These are phyloP conservation scores for Vitis vinifera DNA, from an alignment of 164 flowering plant genomes.

Conservation along the genomic window ASM3070453v1 NC_081810.1:21575501-21576000, in stretches of 20 bases:
- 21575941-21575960: constrained; percentile 82
- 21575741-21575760: constrained; percentile 24
- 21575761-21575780: constrained; percentile 59
- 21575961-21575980: constrained; percentile 67
- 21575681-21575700: constrained; percentile 51
- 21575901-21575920: constrained; percentile 55
- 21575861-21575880: neutral
- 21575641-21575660: constrained; percentile 55
- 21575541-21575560: too few species aligned
- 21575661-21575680: constrained; percentile 57
- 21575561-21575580: too few species aligned
- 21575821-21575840: neutral
- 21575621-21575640: too few species aligned
- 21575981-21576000: constrained; percentile 45
- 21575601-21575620: too few species aligned
- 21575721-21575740: constrained; percentile 14
- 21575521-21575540: too few species aligned
- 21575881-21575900: neutral
- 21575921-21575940: constrained; percentile 63
- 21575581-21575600: too few species aligned
- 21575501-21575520: too few species aligned
- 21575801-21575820: constrained; percentile 55
- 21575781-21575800: constrained; percentile 67
- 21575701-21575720: constrained; percentile 32
- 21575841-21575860: neutral